Evolutionary conservation across 768 basidiomycete species (phyloP), one percentile per base, ranked within the genome.

Genomic region (Boletus sensibilis): DNA sequence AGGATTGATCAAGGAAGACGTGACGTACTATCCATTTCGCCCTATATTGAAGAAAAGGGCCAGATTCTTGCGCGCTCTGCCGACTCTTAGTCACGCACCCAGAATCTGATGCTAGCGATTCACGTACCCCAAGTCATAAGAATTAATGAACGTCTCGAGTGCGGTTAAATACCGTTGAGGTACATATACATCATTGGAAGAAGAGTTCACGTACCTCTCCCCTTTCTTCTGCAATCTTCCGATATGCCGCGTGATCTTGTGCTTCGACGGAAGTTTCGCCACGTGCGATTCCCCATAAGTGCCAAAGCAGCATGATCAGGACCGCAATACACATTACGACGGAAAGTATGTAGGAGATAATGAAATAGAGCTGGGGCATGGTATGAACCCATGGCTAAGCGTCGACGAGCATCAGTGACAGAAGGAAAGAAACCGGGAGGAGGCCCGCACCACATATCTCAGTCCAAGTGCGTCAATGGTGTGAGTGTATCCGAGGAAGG

Each of bases 211-310:
- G 35, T 56, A 88, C 90, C 73, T 91, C 83, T 40, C 86, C 86
- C 25, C 93, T 77, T 11, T 76, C 72, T 54, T 82, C 81, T 1
- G 94, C 94, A 35, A 83, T 72, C 54, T 76, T 82, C 2, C 82
- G 76, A 66, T 98, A 96, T 29, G 87, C 79, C 9, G 85, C 84
- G 64, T 94, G 84, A 64, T 98, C 96, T 60, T 94, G 92, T 7
- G 81, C 80, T 72, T 99, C 97, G 8, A 98, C 95, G 1, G 88
- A 82, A 0, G 94, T 98, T 68, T 98, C 94, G 0, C 86, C 94
- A 35, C 76, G 69, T 1, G 82, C 70, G 13, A 97, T 73, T 53
- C 87, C 80, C 76, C 83, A 89, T 2, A 94, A 57, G 59, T 93
- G 91, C 74, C 84, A 94, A 3, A 74, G 65, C 5, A 83, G 74